A percentile compares a stretch with the other conserved stretches of the same genome.
Evolutionary conservation across 306 rosid genomes (phyloP).

Genomic region (Inga oerstediana): DNA sequence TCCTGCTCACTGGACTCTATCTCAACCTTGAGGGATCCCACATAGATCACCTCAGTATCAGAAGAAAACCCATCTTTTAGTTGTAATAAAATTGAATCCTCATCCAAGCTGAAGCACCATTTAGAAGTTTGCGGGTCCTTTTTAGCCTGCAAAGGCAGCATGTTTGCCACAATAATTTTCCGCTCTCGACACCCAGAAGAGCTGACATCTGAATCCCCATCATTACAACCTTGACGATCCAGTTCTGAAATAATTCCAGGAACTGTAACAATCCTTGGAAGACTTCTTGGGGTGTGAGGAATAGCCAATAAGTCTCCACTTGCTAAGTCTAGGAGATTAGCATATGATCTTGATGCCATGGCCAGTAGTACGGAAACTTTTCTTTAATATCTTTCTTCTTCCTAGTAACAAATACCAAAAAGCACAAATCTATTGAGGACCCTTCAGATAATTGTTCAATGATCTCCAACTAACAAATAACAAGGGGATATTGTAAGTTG

Average conservation of each 20-base stretch:
- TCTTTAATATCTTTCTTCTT: slow-evolving; percentile 34
- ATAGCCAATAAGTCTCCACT: slow-evolving; percentile 61
- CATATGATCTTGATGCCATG: slow-evolving; percentile 68
- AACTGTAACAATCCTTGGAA: slow-evolving; percentile 75
- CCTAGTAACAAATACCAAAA: slow-evolving; percentile 25
- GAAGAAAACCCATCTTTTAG: slow-evolving; percentile 72
- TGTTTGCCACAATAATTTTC: slow-evolving; percentile 80
- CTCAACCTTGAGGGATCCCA: slow-evolving; percentile 81
- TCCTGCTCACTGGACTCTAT: slow-evolving; percentile 73
- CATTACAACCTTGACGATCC: slow-evolving; percentile 52
- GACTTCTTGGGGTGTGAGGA: slow-evolving; percentile 68
- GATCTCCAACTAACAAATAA: background rate
- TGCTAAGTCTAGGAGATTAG: slow-evolving; percentile 60
- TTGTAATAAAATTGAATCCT: slow-evolving; percentile 75
- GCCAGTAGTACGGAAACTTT: slow-evolving; percentile 9
- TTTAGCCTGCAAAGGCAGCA: slow-evolving; percentile 78
- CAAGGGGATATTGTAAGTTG: background rate
- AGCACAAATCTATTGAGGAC: slow-evolving; percentile 9
- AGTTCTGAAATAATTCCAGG: slow-evolving; percentile 76
- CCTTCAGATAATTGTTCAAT: slow-evolving; percentile 10
- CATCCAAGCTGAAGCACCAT: slow-evolving; percentile 80
- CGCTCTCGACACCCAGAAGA: slow-evolving; percentile 67
- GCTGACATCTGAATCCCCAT: slow-evolving; percentile 66
- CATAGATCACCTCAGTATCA: slow-evolving; percentile 73
- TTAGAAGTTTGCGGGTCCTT: slow-evolving; percentile 59